phyloP scores from a whole-genome alignment of 768 basidiomycete genomes.

The Psilocybe tampanensis region DNA sequence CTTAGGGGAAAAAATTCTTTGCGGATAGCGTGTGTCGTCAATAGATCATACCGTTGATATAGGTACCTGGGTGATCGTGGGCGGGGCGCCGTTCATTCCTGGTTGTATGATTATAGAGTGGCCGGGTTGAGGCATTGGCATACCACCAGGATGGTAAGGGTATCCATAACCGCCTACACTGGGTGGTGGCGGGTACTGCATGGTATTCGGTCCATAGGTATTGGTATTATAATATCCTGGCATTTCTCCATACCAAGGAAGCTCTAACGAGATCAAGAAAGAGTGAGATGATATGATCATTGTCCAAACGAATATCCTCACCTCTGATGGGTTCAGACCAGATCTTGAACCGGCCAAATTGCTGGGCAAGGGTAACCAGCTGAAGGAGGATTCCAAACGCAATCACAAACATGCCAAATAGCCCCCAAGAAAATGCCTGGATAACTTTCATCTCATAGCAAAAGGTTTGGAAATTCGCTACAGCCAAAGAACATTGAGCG shows the following conservation, averaged over 20 bases:
- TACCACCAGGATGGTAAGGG: constrained; percentile 21
- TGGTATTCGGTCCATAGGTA: constrained; percentile 25
- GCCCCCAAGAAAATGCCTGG: constrained; percentile 78
- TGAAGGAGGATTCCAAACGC: constrained; percentile 59
- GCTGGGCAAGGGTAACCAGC: constrained; percentile 57
- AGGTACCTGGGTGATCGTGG: constrained; percentile 65
- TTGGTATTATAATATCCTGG: constrained; percentile 61
- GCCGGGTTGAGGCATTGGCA: constrained; percentile 42
- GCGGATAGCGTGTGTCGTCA: constrained; percentile 12
- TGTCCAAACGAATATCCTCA: constrained; percentile 20
- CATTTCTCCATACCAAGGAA: constrained; percentile 77
- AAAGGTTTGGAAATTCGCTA: constrained; percentile 57
- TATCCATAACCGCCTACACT: constrained; percentile 31
- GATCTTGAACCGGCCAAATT: constrained; percentile 53
- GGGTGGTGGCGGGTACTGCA: constrained; percentile 35
- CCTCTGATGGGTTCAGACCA: constrained; percentile 63
- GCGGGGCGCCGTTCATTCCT: constrained; percentile 56
- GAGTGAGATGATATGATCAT: too few relatives aligned
- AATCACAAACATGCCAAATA: constrained; percentile 50
- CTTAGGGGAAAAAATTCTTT: neutral
- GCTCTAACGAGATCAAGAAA: constrained; percentile 36
- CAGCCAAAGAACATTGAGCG: constrained; percentile 8
- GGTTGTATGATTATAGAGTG: constrained; percentile 73
- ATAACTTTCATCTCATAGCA: constrained; percentile 84
- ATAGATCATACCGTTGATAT: constrained; percentile 29